phyloP scores from a whole-genome alignment of 495 filamentous ascomycete genomes.

The Podospora sp. region DNA sequence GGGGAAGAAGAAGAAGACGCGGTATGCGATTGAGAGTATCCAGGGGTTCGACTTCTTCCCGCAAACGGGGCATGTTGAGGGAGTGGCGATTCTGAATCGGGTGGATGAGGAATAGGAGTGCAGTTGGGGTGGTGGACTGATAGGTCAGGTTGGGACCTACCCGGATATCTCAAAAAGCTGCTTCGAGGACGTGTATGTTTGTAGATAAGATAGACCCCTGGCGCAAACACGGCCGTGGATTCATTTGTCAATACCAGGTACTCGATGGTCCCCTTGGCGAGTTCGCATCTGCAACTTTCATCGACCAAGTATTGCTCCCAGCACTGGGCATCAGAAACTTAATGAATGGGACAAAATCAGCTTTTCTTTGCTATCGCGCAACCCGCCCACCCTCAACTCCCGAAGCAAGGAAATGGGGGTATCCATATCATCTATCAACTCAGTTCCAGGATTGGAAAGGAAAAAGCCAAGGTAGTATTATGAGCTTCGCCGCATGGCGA shows the following conservation, averaged over 20 bases:
- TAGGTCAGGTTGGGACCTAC: not conserved
- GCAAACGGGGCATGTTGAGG: conserved; percentile 95
- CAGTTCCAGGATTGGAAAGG: not conserved
- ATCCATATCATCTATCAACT: conserved; percentile 27
- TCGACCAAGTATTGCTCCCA: too few relatives aligned
- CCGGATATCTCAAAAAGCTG: not conserved
- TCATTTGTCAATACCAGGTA: too few relatives aligned
- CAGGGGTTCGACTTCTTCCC: conserved; percentile 97
- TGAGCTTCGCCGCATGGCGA: conserved; percentile 41
- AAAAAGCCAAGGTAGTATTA: not conserved
- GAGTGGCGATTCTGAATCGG: conserved; percentile 77
- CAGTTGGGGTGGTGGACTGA: not conserved
- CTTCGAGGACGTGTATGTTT: not conserved
- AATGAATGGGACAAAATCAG: too few relatives aligned
- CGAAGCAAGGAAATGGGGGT: conserved; percentile 24
- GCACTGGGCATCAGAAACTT: too few relatives aligned
- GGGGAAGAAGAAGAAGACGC: conserved; percentile 48
- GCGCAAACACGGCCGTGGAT: too few relatives aligned
- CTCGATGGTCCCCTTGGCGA: too few relatives aligned
- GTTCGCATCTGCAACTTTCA: too few relatives aligned
- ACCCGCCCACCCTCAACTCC: not conserved
- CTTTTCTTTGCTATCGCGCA: not conserved
- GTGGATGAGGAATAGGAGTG: conserved; percentile 35
- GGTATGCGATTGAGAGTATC: conserved; percentile 89
- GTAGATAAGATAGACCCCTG: too few relatives aligned